Conservation (phyloP, 192 early-diverging fungal species). For the Backusella macrospora region DNA sequence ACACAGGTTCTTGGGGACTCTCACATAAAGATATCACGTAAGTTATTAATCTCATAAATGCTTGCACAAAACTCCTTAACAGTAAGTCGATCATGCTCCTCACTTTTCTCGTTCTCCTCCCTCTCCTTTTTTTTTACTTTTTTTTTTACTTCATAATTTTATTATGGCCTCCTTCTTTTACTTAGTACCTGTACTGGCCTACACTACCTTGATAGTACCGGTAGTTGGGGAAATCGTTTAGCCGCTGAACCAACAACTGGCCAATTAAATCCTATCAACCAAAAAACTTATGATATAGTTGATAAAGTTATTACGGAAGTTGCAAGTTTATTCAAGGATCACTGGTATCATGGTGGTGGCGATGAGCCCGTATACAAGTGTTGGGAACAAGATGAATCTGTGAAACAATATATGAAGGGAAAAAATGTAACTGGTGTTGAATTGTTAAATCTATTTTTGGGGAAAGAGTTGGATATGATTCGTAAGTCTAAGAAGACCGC, state of each 20-base stretch:
- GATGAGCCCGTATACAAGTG: constrained; percentile 79
- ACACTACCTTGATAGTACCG: constrained; percentile 38
- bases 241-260: constrained; percentile 80
- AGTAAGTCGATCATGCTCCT: constrained; percentile 10
- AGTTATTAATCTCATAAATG: constrained; percentile 4
- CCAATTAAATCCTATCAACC: constrained; percentile 74
- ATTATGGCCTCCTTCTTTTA: not conserved
- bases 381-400: constrained; percentile 55
- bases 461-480: constrained; percentile 47
- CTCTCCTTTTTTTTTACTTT: not conserved
- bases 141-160: not conserved
- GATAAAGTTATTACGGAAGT: constrained; percentile 69
- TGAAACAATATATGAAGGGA: constrained; percentile 39
- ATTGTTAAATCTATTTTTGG: constrained; percentile 47
- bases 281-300: constrained; percentile 67
- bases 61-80: constrained; percentile 8
- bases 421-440: constrained; percentile 34
- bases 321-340: constrained; percentile 67
- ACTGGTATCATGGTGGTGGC: constrained; percentile 73
- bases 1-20: constrained; percentile 58
- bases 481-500: constrained; percentile 48
- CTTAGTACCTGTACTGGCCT: constrained; percentile 36
- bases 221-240: constrained; percentile 54
- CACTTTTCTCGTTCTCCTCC: not conserved
- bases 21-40: constrained; percentile 39